A percentile compares a stretch with the other conserved stretches of the same genome.
Conservation (phyloP, 1,284 basidiomycete species). For the Trichosporon coremiiforme region DNA sequence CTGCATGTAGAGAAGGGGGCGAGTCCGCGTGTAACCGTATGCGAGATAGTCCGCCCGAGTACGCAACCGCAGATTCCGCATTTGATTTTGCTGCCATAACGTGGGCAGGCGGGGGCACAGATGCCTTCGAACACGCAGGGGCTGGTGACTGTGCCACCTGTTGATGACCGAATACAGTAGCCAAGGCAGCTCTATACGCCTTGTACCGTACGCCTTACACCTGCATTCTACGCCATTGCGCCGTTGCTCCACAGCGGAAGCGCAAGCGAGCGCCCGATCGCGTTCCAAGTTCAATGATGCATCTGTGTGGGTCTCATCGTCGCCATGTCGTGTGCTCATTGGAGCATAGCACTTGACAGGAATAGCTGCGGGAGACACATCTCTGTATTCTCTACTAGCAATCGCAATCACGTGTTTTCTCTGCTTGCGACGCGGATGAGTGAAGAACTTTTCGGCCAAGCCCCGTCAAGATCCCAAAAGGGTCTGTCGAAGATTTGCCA, state of each 20-base stretch:
- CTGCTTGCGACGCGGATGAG: too few species aligned
- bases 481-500: not conserved
- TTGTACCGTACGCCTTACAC: not conserved
- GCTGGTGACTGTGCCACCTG: not conserved
- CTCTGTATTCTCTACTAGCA: not conserved
- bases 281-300: not conserved
- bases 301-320: not conserved
- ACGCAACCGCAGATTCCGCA: not conserved
- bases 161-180: not conserved
- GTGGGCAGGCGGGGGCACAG: too few species aligned
- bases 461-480: not conserved
- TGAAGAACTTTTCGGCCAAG: not conserved
- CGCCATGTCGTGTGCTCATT: not conserved
- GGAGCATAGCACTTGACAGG: not conserved
- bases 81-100: not conserved
- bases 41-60: slow-evolving; percentile 13
- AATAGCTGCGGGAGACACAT: not conserved
- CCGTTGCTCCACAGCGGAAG: not conserved
- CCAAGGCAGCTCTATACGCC: not conserved
- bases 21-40: not conserved
- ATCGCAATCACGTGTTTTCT: too few species aligned
- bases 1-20: not conserved
- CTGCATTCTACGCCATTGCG: not conserved
- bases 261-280: not conserved
- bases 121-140: not conserved